Evolutionary conservation across 23 red algal species (phyloP).

Genomic region (Gracilaria vermiculophylla): DNA sequence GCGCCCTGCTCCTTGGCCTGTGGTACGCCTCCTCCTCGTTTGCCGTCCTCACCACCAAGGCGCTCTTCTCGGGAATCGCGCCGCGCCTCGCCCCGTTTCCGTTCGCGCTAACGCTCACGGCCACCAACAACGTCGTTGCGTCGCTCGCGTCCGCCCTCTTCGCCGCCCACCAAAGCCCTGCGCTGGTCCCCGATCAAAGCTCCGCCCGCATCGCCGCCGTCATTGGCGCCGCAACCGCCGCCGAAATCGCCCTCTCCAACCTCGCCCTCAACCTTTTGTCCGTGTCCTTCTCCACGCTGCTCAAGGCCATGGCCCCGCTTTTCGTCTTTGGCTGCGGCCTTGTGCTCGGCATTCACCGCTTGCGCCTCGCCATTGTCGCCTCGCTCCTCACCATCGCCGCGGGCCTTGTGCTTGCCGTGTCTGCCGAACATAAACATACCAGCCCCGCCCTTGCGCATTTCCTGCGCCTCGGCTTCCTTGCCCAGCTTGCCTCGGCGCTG

Average conservation of each 20-base stretch:
- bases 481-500: conserved; percentile 63
- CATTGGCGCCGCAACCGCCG: conserved; percentile 76
- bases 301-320: conserved; percentile 92
- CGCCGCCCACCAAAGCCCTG: not conserved
- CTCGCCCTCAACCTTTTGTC: conserved; percentile 76
- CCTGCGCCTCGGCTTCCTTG: conserved; percentile 48
- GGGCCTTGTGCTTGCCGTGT: conserved; percentile 56
- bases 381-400: conserved; percentile 65
- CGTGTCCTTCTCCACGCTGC: conserved; percentile 83
- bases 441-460: not conserved
- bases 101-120: conserved; percentile 43
- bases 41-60: conserved; percentile 44
- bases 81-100: conserved; percentile 19
- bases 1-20: not conserved
- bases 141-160: not conserved
- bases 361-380: not conserved
- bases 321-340: conserved; percentile 85
- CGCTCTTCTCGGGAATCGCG: conserved; percentile 23
- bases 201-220: conserved; percentile 13
- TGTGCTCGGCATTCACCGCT: conserved; percentile 32
- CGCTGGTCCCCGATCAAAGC: not conserved
- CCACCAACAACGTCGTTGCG: conserved; percentile 61
- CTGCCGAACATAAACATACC: conserved; percentile 29
- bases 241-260: conserved; percentile 88
- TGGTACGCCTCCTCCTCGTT: conserved; percentile 55